Evolutionary conservation across 2,329 filamentous ascomycete species (phyloP), one percentile per base, ranked within the genome.

Genomic region (Cercospora janseana): DNA sequence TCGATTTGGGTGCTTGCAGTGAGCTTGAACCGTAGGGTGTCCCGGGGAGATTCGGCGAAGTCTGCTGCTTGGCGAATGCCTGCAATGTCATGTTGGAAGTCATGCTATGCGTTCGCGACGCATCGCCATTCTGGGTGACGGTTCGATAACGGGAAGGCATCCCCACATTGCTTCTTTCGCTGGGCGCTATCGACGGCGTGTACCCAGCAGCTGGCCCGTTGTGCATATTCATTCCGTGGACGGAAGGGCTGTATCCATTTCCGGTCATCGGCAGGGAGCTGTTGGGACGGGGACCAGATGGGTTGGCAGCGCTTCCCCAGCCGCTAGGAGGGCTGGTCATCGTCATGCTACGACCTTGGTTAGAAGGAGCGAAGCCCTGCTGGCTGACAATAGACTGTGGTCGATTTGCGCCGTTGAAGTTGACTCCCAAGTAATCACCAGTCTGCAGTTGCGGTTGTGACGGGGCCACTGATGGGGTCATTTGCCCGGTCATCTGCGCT

Each of bases 141-240:
- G 93, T 90, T 37, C 93, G 82, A 71, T 98, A 98, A 35, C 93
- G 83, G 24, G 88, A 85, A 6, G 93, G 90, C 45, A 95, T 79
- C 12, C 93, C 93, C 54, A 96, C 76, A 67, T 94, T 97, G 76
- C 91, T 97, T 54, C 93, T 86, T 72, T 97, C 93, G 4, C 89
- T 95, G 1, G 93, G 93, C 2, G 93, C 92, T 59, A 98, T 95
- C 1, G 92, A 97, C 1, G 90, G 83, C 1, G 90, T 80, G 70
- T 97, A 97, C 6, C 81, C 83, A 44, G 70, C 69, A 38, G 73
- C 60, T 37, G 61, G 61, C 29, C 62, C 63, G 64, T 67, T 53
- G 20, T 63, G 64, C 58, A 38, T 67, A 68, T n/a, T n/a, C n/a
- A n/a, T n/a, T n/a, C n/a, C n/a, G n/a, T n/a, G n/a, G n/a, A n/a